A percentile compares a stretch with the other conserved stretches of the same genome.
phyloP scores from a whole-genome alignment of 345 rosid genomes.

The Syzygium jambos region DNA sequence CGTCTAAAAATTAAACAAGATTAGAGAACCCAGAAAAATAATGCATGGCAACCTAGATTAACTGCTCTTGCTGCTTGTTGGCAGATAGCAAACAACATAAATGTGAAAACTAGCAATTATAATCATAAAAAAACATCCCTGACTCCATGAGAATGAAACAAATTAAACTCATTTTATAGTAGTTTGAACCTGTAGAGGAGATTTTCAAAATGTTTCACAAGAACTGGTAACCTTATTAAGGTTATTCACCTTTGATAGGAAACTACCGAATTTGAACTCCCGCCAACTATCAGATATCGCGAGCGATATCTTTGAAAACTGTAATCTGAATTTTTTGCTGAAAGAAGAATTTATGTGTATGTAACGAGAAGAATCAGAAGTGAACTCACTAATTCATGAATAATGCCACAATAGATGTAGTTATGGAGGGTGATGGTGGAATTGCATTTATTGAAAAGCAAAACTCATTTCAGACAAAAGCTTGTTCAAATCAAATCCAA shows the following conservation, averaged over 20 bases:
- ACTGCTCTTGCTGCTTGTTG: neutral
- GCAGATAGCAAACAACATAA: neutral
- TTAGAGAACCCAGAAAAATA: neutral
- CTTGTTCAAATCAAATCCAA: neutral
- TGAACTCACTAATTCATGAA: neutral
- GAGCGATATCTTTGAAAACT: neutral
- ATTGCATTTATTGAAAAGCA: neutral
- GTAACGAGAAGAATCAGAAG: neutral
- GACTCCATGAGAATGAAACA: neutral
- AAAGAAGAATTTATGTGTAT: neutral
- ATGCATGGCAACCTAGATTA: neutral
- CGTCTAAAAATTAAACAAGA: neutral
- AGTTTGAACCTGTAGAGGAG: neutral
- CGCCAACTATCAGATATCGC: neutral
- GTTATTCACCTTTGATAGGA: neutral
- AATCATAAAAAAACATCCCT: neutral
- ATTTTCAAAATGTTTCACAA: neutral
- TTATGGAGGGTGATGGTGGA: neutral
- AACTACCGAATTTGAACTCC: neutral
- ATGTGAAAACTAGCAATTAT: neutral
- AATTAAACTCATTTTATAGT: neutral
- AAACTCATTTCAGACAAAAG: neutral
- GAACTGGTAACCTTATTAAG: neutral
- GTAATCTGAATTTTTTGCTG: neutral
- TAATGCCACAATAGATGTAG: neutral